Conservation (phyloP, 441 rosid genomes). For the Adansonia gregorii region DNA sequence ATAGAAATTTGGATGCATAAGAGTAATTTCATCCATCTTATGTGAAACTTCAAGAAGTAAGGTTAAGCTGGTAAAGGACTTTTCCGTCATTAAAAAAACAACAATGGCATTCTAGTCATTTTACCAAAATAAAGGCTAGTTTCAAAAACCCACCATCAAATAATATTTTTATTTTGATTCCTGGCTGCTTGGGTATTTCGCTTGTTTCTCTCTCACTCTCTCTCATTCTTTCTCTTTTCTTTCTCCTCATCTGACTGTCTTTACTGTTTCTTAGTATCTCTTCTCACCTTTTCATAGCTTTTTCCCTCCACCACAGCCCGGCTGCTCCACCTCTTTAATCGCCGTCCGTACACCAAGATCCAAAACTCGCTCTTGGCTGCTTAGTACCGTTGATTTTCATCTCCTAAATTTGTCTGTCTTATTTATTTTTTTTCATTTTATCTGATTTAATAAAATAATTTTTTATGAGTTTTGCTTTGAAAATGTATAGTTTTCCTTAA, state of each 20-base stretch:
- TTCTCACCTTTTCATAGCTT: neutral
- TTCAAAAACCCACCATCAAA: conserved; percentile 1
- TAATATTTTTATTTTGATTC: conserved; percentile 3
- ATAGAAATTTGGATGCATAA: neutral
- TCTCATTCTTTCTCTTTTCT: neutral
- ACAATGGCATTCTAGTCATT: conserved; percentile 28
- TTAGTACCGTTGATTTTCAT: conserved; percentile 13
- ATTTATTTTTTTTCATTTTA: neutral
- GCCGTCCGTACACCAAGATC: conserved; percentile 32
- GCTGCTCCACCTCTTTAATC: neutral
- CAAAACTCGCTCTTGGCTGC: neutral
- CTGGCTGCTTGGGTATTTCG: neutral
- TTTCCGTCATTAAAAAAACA: conserved; percentile 2
- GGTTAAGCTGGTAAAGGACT: conserved; percentile 1
- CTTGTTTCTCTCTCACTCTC: conserved; percentile 22
- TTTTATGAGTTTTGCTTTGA: neutral
- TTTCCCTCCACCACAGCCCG: neutral
- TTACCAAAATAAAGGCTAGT: neutral
- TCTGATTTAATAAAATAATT: neutral
- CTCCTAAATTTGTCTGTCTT: neutral
- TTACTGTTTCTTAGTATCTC: neutral
- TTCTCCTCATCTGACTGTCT: neutral
- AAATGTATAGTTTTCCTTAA: neutral
- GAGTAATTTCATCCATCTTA: neutral
- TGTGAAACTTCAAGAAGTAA: neutral